phyloP scores from a whole-genome alignment of 202 grass and related monocot genomes.

The Brachypodium distachyon region DNA sequence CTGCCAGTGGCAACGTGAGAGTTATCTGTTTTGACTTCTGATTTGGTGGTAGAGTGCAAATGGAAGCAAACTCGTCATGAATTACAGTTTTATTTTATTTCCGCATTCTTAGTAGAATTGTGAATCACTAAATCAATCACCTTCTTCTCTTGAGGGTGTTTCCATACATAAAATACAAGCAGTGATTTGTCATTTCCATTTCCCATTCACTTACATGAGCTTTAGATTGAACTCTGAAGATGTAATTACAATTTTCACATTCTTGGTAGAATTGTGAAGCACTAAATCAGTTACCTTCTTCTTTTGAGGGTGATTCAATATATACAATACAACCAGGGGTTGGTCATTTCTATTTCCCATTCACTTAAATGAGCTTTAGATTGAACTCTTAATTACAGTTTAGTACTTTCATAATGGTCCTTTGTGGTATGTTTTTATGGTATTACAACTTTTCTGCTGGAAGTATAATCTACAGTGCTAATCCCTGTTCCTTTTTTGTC shows the following conservation, averaged over 20 bases:
- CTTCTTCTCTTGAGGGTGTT: not conserved
- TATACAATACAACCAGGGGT: not conserved
- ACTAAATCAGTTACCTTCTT: not conserved
- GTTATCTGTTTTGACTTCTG: not conserved
- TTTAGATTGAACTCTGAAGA: not conserved
- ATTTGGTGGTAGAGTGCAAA: slow-evolving; percentile 2
- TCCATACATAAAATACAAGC: not conserved
- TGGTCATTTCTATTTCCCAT: slow-evolving; percentile 5
- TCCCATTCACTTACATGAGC: not conserved
- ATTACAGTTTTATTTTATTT: slow-evolving; percentile 4
- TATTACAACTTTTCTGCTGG: not conserved
- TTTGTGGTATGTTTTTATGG: not conserved
- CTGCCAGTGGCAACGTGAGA: not conserved
- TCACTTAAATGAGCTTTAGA: not conserved
- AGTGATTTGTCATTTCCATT: not conserved
- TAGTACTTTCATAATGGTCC: not conserved
- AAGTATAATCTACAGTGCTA: slow-evolving; percentile 16
- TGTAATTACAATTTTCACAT: not conserved
- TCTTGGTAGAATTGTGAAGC: not conserved
- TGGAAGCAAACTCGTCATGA: not conserved
- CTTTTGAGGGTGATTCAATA: not conserved
- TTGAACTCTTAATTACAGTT: not conserved
- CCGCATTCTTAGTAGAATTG: not conserved
- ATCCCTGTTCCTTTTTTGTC: slow-evolving; percentile 13
- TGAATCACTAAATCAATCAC: not conserved